Conservation (phyloP, 2,329 filamentous ascomycete species). For the Shiraia sp. region DNA sequence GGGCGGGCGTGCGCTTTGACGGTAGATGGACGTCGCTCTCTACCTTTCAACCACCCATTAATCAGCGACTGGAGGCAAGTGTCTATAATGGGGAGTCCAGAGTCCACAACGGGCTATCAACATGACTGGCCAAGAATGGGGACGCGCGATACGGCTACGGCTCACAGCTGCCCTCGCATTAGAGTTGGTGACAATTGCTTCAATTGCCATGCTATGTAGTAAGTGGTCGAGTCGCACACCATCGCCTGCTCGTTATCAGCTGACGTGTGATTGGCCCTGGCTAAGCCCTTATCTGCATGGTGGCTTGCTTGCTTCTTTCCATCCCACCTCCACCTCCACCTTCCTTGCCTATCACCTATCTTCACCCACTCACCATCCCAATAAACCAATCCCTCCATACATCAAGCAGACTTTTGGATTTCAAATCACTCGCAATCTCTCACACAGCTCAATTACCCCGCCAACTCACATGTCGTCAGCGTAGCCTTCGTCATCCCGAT, state of each 20-base stretch:
- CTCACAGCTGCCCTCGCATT: conserved; percentile 13
- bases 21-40: conserved; percentile 2
- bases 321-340: conserved; percentile 1
- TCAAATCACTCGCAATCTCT: neutral
- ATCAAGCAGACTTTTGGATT: no score
- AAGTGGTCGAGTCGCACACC: no score
- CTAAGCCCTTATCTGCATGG: conserved; percentile 13
- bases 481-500: conserved; percentile 38
- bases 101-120: conserved; percentile 8
- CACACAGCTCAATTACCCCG: no score
- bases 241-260: conserved; percentile 7
- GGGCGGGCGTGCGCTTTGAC: conserved; percentile 23
- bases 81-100: conserved; percentile 18
- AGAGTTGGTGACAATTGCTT: conserved; percentile 1
- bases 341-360: neutral
- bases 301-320: neutral
- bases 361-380: no score
- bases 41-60: conserved; percentile 22
- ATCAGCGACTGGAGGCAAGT: conserved; percentile 21
- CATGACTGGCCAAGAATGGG: conserved; percentile 21
- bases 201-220: no score
- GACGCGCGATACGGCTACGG: conserved; percentile 6
- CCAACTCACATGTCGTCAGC: conserved; percentile 28
- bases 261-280: conserved; percentile 5
- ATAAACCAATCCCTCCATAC: no score